phyloP scores from a whole-genome alignment of 2,329 filamentous ascomycete genomes.

The Exophiala dermatitidis region DNA sequence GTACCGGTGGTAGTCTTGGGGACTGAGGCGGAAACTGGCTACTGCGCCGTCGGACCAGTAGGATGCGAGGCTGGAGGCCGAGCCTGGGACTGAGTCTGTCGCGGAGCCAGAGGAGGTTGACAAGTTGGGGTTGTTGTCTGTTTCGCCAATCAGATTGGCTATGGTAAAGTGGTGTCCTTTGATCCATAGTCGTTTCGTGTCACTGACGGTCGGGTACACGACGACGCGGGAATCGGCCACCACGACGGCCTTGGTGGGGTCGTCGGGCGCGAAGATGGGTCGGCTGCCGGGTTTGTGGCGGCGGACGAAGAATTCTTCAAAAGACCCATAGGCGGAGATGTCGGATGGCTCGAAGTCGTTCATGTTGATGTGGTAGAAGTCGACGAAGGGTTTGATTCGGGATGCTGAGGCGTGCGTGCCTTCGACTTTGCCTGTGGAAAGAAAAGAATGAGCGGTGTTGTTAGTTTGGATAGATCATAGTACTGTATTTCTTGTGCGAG shows the following conservation, averaged over 20 bases:
- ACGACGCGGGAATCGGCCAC: slow-evolving; percentile 90
- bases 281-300: slow-evolving; percentile 76
- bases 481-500: no score
- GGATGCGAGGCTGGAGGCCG: slow-evolving; percentile 53
- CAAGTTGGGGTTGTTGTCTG: no score
- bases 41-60: slow-evolving; percentile 73
- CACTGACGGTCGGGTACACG: slow-evolving; percentile 79
- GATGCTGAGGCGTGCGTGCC: slow-evolving; percentile 83
- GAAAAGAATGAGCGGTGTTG: no score
- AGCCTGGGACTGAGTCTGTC: no score
- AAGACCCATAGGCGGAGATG: slow-evolving; percentile 75
- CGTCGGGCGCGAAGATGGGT: slow-evolving; percentile 80
- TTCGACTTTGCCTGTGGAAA: slow-evolving; percentile 67
- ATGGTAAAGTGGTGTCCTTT: slow-evolving; percentile 93
- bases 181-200: slow-evolving; percentile 87
- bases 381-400: slow-evolving; percentile 84
- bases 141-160: slow-evolving; percentile 70
- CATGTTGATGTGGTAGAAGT: slow-evolving; percentile 91
- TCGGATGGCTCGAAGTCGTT: slow-evolving; percentile 72
- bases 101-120: no score
- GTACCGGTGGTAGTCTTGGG: slow-evolving; percentile 97
- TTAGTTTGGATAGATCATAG: no score
- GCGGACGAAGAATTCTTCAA: slow-evolving; percentile 98
- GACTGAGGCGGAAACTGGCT: slow-evolving; percentile 88
- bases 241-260: slow-evolving; percentile 78